These are phyloP conservation scores for Dipodascus geniculatus DNA, from an alignment of 805 yeast genomes.

Conservation along the genomic window DNA sequence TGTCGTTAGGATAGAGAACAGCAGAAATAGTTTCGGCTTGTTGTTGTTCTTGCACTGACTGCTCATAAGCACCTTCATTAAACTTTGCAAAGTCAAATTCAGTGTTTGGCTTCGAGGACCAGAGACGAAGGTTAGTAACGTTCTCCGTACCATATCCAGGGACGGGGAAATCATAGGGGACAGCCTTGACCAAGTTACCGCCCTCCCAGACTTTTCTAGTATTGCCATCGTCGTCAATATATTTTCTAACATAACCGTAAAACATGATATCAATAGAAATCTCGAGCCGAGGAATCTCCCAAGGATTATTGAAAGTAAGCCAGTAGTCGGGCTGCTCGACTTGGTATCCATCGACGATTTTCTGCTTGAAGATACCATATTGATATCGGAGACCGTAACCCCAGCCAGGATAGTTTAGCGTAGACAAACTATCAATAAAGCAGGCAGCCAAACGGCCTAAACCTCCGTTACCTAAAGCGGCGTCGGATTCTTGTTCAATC, in stretches of 20 bases:
- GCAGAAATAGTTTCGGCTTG: conserved; percentile 87
- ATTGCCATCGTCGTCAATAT: conserved; percentile 39
- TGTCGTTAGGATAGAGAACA: conserved; percentile 87
- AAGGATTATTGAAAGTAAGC: conserved; percentile 80
- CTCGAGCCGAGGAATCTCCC: conserved; percentile 85
- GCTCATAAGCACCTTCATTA: conserved; percentile 81
- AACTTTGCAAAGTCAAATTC: conserved; percentile 88
- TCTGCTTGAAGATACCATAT: conserved; percentile 87
- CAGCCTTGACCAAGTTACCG: conserved; percentile 81
- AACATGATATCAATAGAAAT: conserved; percentile 84
- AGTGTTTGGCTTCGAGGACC: conserved; percentile 83
- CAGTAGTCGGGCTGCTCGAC: conserved; percentile 93
- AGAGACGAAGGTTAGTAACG: conserved; percentile 79
- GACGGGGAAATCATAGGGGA: conserved; percentile 83
- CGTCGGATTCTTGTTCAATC: conserved; percentile 80
- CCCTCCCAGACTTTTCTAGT: conserved; percentile 66
- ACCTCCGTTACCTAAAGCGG: conserved; percentile 93
- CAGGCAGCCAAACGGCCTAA: conserved; percentile 92
- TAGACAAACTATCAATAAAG: conserved; percentile 77
- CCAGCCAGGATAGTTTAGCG: conserved; percentile 88
- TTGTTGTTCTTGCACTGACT: conserved; percentile 76
- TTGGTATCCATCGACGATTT: conserved; percentile 83
- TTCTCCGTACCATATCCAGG: conserved; percentile 73
- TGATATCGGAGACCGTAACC: conserved; percentile 91
- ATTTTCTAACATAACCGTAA: conserved; percentile 65